A percentile compares a stretch with the other conserved stretches of the same genome.
Conservation (phyloP, 768 basidiomycete genomes). For the Russula emetica region DNA sequence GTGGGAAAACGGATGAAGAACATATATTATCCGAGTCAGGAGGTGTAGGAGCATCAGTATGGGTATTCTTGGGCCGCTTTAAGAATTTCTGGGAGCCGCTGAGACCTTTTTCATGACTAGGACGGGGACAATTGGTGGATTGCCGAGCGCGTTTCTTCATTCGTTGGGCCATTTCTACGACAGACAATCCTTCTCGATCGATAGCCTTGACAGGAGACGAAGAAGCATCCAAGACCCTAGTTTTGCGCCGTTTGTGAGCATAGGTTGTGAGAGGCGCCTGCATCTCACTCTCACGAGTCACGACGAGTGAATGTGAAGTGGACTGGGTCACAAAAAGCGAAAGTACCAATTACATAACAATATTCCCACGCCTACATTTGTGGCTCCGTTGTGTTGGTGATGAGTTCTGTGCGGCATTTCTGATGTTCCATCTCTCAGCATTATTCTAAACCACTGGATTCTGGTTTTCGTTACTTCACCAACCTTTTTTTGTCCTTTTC, state of each 20-base stretch:
- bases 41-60: slow-evolving; percentile 21
- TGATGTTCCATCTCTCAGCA: slow-evolving; percentile 10
- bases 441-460: slow-evolving; percentile 20
- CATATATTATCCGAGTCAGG: not conserved
- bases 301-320: too few species aligned
- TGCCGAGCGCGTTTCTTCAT: slow-evolving; percentile 49
- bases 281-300: too few species aligned
- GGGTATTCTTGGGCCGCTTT: slow-evolving; percentile 37
- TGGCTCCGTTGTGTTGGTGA: slow-evolving; percentile 3
- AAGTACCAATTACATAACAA: slow-evolving; percentile 14
- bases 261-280: slow-evolving; percentile 20
- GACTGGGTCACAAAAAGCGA: too few species aligned
- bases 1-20: slow-evolving; percentile 2
- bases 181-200: slow-evolving; percentile 35
- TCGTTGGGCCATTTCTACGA: slow-evolving; percentile 41
- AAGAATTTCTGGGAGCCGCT: slow-evolving; percentile 29
- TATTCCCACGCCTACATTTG: slow-evolving; percentile 30
- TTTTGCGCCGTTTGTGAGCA: slow-evolving; percentile 13
- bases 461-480: slow-evolving; percentile 14
- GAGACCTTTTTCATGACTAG: slow-evolving; percentile 1
- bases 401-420: not conserved
- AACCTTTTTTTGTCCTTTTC: not conserved
- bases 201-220: slow-evolving; percentile 33
- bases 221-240: slow-evolving; percentile 10
- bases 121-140: slow-evolving; percentile 30